phyloP scores from a whole-genome alignment of 441 rosid genomes.

The Breynia disticha region DNA sequence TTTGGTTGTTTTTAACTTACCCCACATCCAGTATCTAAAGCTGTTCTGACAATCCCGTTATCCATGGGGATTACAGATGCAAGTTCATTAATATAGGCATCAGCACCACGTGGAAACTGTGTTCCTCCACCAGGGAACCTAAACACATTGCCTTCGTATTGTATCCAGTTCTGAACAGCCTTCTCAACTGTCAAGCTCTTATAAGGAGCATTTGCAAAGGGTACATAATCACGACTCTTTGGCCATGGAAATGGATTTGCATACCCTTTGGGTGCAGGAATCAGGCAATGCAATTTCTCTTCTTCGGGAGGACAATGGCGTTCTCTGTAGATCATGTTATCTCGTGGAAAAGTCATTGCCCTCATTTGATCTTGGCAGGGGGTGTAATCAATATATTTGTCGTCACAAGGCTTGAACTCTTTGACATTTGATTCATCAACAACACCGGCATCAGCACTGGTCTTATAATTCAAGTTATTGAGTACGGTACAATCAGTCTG shows the following conservation, averaged over 20 bases:
- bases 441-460: constrained; percentile 44
- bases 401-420: constrained; percentile 50
- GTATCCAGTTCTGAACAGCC: constrained; percentile 97
- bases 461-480: constrained; percentile 59
- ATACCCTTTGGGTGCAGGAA: constrained; percentile 90
- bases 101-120: constrained; percentile 94
- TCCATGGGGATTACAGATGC: constrained; percentile 81
- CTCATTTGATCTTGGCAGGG: constrained; percentile 93
- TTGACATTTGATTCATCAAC: constrained; percentile 35
- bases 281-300: constrained; percentile 69
- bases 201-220: constrained; percentile 87
- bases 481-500: constrained; percentile 62
- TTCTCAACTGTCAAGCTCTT: constrained; percentile 93
- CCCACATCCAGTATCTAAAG: constrained; percentile 96
- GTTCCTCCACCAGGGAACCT: constrained; percentile 99
- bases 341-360: constrained; percentile 93
- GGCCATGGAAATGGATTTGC: constrained; percentile 95
- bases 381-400: constrained; percentile 64
- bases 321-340: constrained; percentile 80
- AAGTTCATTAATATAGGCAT: constrained; percentile 78
- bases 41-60: constrained; percentile 89
- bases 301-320: constrained; percentile 73
- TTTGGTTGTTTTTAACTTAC: constrained; percentile 27
- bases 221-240: constrained; percentile 88
- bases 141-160: constrained; percentile 78